Base-by-base conservation (phyloP, 164 flowering plant genomes). In the Annona cherimola region DNA sequence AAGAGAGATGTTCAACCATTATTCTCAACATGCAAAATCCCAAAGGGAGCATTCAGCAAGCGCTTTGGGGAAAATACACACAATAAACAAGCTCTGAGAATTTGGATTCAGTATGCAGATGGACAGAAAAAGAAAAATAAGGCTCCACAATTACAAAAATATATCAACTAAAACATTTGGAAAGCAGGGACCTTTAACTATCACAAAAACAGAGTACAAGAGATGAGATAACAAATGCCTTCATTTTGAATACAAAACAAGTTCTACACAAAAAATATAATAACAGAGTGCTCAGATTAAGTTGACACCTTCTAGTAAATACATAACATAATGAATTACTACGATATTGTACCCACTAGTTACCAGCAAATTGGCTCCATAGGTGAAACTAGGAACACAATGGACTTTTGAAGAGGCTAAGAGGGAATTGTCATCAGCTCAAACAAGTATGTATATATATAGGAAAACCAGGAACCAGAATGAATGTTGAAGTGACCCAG, bases 1-100 rank as follows among this genome's bases (percentile, higher is more conserved):
- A 63, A 82, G 45, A 73, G 72, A 69, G 67, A 62, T 1, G 57
- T 50, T 2, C 57, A 50, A 50, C 77, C 6, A 42, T 54, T 26
- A 66, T 66, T 66, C 35, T 20, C 46, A 66, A 42, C 3, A 19
- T 40, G 63, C 16, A 26, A 5, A 42, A 8, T 19, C 44, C 20
- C 14, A 0, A 18, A 39, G 5, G 40, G 35, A 8, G 26, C 11
- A 35, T 50, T 70, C 43, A 70, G 9, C 5, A n/a, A 7, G 3
- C 41, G 8, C 14, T 26, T 2, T 9, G 19, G 62, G 41, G 5
- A 66, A 55, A 41, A 54, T 18, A 45, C n/a, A 2, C 35, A 16
- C 6, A n/a, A 20, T 26, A 55, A n/a, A 55, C 40, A 64, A 55
- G 40, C 18, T 43, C 44, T 39, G 42, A 46, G 4, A 4, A 71